Percentiles rank a stretch among this genome's conserved stretches.
phyloP scores from a whole-genome alignment of 495 filamentous ascomycete genomes.

The Podospora sp. region DNA sequence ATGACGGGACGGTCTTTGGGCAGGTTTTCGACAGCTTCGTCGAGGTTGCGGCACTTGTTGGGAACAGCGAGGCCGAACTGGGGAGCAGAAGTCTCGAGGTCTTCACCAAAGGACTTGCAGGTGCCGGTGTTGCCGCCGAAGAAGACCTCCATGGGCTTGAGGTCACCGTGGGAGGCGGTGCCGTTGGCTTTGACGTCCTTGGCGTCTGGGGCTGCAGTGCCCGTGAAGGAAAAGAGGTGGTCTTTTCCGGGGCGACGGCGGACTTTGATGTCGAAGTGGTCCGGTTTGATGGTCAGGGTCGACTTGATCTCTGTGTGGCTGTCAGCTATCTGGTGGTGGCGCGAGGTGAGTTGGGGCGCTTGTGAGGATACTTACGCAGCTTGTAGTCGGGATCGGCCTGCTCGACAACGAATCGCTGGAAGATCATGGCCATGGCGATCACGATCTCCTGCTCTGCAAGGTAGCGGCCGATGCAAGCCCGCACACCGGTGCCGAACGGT shows the following conservation, averaged over 20 bases:
- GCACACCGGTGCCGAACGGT: conserved; percentile 54
- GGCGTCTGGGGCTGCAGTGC: neutral
- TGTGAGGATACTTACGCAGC: conserved; percentile 36
- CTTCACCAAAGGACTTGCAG: conserved; percentile 64
- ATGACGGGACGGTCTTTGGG: conserved; percentile 60
- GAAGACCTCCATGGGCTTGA: conserved; percentile 54
- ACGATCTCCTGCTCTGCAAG: conserved; percentile 59
- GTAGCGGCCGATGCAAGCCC: conserved; percentile 43
- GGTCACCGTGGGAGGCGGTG: conserved; percentile 2
- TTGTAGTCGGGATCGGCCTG: conserved; percentile 58
- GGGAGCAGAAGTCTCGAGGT: conserved; percentile 56
- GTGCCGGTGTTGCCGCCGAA: conserved; percentile 71
- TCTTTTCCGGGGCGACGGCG: conserved; percentile 50
- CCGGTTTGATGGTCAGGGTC: conserved; percentile 69
- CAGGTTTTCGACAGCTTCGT: conserved; percentile 60
- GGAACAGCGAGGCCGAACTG: conserved; percentile 53
- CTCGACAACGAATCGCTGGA: conserved; percentile 56
- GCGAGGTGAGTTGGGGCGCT: neutral
- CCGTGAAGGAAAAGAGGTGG: conserved; percentile 33
- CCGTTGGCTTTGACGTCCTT: neutral
- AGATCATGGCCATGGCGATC: conserved; percentile 47
- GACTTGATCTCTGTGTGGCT: conserved; percentile 46
- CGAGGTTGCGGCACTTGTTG: conserved; percentile 45
- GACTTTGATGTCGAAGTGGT: conserved; percentile 62
- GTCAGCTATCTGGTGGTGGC: neutral